Evolutionary conservation across 2,329 filamentous ascomycete species (phyloP).

Genomic region (Fusarium musae): DNA sequence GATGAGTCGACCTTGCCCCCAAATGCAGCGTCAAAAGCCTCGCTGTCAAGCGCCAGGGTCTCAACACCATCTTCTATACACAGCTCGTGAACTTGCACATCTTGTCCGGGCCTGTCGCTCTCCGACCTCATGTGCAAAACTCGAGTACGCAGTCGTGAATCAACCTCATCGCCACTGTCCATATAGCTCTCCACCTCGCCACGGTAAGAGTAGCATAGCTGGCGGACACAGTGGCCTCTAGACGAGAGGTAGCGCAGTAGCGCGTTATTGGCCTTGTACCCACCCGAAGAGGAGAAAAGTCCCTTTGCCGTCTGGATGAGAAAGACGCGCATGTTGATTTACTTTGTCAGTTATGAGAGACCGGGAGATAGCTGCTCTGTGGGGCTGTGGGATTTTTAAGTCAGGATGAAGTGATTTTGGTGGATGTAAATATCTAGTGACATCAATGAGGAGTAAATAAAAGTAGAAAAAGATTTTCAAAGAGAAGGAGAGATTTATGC

Average conservation of each 20-base stretch:
- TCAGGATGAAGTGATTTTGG: too few relatives aligned
- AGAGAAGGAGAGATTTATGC: fast-evolving
- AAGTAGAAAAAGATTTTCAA: background rate
- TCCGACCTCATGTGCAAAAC: fast-evolving
- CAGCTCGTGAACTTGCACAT: background rate
- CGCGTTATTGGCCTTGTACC: background rate
- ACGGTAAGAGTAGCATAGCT: background rate
- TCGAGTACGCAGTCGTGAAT: fast-evolving
- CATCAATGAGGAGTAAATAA: background rate
- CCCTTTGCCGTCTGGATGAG: background rate
- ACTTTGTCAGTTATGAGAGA: background rate
- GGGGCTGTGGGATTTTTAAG: too few relatives aligned
- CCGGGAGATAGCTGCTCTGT: background rate
- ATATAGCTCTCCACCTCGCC: background rate
- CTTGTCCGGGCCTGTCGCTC: background rate
- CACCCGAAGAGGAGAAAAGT: background rate
- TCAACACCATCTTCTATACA: background rate
- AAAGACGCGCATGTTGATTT: background rate
- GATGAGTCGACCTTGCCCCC: background rate
- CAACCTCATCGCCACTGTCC: fast-evolving
- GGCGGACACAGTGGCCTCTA: background rate
- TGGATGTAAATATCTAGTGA: background rate
- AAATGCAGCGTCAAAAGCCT: background rate
- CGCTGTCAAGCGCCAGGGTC: background rate
- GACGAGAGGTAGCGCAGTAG: background rate